These are phyloP conservation scores for Gynostemma pentaphyllum DNA, from an alignment of 306 rosid genomes.

Conservation along the genomic window DNA sequence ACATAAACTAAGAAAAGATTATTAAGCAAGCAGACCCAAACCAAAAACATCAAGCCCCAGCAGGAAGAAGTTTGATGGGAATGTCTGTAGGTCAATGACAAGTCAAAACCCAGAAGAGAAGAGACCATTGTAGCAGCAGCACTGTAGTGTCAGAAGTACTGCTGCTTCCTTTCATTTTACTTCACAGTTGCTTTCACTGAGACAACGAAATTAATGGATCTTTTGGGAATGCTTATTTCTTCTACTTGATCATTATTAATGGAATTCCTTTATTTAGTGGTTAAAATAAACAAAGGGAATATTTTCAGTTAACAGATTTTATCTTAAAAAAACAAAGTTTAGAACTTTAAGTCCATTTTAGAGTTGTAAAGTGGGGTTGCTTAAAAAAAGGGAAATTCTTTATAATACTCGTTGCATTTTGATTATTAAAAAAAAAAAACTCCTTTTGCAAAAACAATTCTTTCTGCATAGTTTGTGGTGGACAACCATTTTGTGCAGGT, in stretches of 20 bases:
- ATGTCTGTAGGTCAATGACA: neutral
- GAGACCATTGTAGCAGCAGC: slow-evolving; percentile 8
- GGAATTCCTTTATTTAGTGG: neutral
- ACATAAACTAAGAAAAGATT: neutral
- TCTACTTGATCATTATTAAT: neutral
- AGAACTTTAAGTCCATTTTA: too few relatives aligned
- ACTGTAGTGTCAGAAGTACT: slow-evolving; percentile 7
- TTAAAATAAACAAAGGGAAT: neutral
- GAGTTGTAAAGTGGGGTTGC: neutral
- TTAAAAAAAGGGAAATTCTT: too few relatives aligned
- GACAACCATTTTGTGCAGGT: neutral
- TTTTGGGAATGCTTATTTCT: neutral
- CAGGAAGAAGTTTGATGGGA: neutral
- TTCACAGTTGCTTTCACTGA: neutral
- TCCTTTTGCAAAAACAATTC: neutral
- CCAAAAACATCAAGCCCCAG: neutral
- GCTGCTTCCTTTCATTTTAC: slow-evolving; percentile 1
- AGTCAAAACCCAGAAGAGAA: neutral
- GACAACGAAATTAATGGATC: neutral
- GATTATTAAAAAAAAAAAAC: too few relatives aligned
- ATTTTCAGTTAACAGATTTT: too few relatives aligned
- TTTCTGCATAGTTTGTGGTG: too few relatives aligned
- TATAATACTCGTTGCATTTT: too few relatives aligned
- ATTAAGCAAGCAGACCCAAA: neutral
- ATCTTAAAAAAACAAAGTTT: too few relatives aligned